Percentiles rank a stretch among this genome's conserved stretches.
phyloP scores from a whole-genome alignment of 2,329 filamentous ascomycete species.

The Xylariaceae sp. region DNA sequence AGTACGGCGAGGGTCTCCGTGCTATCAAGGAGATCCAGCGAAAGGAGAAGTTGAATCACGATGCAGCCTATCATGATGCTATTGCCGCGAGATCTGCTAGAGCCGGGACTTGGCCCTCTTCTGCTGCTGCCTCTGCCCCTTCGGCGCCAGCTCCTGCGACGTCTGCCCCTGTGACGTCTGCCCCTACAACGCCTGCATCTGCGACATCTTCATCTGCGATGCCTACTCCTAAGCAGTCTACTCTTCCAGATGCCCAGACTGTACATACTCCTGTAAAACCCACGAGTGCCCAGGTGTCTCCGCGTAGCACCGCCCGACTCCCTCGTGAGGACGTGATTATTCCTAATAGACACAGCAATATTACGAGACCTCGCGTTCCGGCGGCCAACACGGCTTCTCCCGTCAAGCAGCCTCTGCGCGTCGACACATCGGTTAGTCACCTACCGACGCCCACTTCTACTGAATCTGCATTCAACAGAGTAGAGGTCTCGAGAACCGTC shows the following conservation, averaged over 20 bases:
- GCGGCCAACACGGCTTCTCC: conserved; percentile 5
- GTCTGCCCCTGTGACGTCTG: too few relatives aligned
- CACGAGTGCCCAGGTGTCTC: not conserved
- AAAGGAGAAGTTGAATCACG: conserved; percentile 7
- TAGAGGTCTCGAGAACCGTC: conserved; percentile 24
- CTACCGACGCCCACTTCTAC: conserved; percentile 14
- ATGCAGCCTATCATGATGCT: conserved; percentile 8
- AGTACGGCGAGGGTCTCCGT: conserved; percentile 1
- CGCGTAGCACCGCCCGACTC: not conserved
- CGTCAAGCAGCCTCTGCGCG: conserved; percentile 7
- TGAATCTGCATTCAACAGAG: not conserved
- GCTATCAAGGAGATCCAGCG: conserved; percentile 9
- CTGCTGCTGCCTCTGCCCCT: not conserved
- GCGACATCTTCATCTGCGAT: too few relatives aligned
- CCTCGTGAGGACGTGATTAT: not conserved
- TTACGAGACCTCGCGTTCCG: conserved; percentile 19
- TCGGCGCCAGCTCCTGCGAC: not conserved
- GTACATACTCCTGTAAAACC: not conserved
- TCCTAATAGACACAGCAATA: not conserved
- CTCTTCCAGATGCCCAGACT: too few relatives aligned
- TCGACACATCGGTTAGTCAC: conserved; percentile 9
- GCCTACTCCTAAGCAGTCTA: too few relatives aligned
- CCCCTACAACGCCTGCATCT: too few relatives aligned
- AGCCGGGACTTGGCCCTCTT: not conserved
- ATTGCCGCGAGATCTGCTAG: conserved; percentile 5